A percentile compares a stretch with the other conserved stretches of the same genome.
phyloP scores from a whole-genome alignment of 306 rosid species.

The Prunus mume region DNA sequence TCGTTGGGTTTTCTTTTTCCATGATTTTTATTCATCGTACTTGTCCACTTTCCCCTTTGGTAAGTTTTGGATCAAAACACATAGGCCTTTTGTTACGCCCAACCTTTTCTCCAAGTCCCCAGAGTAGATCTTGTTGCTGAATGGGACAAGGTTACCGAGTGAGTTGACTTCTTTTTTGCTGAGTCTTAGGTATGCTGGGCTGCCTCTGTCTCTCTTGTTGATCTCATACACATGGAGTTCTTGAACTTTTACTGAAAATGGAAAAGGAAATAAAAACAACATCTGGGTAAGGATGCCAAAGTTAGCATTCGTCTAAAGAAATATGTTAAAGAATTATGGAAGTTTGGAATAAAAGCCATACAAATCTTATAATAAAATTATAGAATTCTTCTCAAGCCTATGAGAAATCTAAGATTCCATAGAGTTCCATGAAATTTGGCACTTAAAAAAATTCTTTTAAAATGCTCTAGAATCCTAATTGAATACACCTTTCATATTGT shows the following conservation, averaged over 20 bases:
- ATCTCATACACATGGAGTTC: slow-evolving; percentile 72
- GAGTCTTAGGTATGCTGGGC: slow-evolving; percentile 72
- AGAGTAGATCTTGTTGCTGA: slow-evolving; percentile 82
- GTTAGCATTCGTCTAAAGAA: no score
- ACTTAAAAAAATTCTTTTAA: no score
- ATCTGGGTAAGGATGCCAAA: no score
- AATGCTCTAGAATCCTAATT: no score
- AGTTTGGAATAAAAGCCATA: no score
- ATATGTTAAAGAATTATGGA: no score
- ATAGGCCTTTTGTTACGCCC: slow-evolving; percentile 68
- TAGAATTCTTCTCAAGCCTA: no score
- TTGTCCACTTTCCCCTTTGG: slow-evolving; percentile 63
- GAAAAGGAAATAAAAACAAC: not conserved
- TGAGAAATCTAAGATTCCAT: no score
- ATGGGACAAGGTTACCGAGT: slow-evolving; percentile 78
- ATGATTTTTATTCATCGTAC: slow-evolving; percentile 32
- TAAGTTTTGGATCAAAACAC: slow-evolving; percentile 41
- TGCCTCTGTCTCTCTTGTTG: slow-evolving; percentile 74
- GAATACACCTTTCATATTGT: no score
- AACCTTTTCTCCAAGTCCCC: slow-evolving; percentile 72
- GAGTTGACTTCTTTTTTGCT: slow-evolving; percentile 49
- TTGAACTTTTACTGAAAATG: slow-evolving; percentile 53
- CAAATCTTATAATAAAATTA: no score
- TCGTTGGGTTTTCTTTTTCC: no score
- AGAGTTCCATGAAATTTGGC: no score